Evolutionary conservation across 306 rosid genomes (phyloP).

Genomic region (Malus asiatica): DNA sequence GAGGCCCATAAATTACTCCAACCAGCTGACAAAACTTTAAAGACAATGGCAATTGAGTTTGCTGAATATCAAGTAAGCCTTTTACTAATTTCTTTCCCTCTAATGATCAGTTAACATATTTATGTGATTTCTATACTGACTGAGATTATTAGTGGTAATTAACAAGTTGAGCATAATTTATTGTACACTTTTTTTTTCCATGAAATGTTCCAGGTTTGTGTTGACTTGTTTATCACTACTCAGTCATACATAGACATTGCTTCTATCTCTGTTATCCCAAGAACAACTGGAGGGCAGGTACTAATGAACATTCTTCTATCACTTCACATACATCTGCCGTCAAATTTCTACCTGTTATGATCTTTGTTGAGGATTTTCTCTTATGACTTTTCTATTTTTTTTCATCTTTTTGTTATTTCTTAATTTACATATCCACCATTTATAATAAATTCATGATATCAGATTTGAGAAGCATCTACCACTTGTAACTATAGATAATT

Average conservation of each 20-base stretch:
- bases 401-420: background rate
- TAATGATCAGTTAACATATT: constrained; percentile 5
- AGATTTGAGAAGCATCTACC: background rate
- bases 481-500: background rate
- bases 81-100: constrained; percentile 10
- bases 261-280: constrained; percentile 77
- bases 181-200: constrained; percentile 11
- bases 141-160: background rate
- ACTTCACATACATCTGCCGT: background rate
- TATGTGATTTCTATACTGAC: background rate
- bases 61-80: constrained; percentile 82
- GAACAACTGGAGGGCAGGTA: constrained; percentile 99
- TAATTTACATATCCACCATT: background rate
- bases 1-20: constrained; percentile 96
- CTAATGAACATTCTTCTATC: background rate
- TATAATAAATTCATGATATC: background rate
- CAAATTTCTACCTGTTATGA: background rate
- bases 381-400: background rate
- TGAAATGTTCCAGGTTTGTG: constrained; percentile 70
- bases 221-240: constrained; percentile 82
- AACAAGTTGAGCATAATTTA: background rate
- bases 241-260: constrained; percentile 85
- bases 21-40: constrained; percentile 79
- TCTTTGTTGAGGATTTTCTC: background rate
- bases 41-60: constrained; percentile 82